Percentiles rank a stretch among this genome's conserved stretches.
Conservation (phyloP, 2,329 filamentous ascomycete genomes). For the Aspergillus sp. region DNA sequence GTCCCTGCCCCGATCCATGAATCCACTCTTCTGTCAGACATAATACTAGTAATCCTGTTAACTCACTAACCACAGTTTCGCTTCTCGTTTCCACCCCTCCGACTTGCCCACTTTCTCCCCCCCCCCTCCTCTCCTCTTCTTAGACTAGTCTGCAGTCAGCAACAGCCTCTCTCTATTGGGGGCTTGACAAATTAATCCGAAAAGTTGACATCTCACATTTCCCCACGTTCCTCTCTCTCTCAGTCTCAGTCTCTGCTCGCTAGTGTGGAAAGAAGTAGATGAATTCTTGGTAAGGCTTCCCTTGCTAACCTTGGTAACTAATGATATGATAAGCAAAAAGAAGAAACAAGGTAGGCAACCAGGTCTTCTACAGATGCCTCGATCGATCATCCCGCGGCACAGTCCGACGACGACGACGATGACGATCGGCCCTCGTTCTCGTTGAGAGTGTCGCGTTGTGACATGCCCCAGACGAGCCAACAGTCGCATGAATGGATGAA, state of each 20-base stretch:
- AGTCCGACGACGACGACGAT: conserved; percentile 1
- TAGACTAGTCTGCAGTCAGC: background rate
- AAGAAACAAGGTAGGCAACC: background rate
- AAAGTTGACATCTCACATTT: conserved; percentile 19
- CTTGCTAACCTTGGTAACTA: background rate
- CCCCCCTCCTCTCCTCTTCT: background rate
- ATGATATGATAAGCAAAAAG: background rate
- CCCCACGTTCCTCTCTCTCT: conserved; percentile 4
- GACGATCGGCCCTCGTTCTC: conserved; percentile 4
- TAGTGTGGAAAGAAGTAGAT: background rate
- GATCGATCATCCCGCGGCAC: conserved; percentile 10
- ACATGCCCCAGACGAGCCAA: conserved; percentile 2
- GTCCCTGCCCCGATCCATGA: conserved; percentile 18
- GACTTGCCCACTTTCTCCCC: background rate
- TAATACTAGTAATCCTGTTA: background rate
- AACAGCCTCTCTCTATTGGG: background rate
- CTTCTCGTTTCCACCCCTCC: too few relatives aligned
- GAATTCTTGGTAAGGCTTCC: background rate
- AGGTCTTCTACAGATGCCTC: conserved; percentile 5
- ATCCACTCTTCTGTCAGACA: conserved; percentile 18
- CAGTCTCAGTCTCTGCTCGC: background rate
- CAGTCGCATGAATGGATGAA: background rate
- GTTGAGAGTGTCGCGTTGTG: conserved; percentile 5
- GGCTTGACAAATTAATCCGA: conserved; percentile 6
- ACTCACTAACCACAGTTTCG: background rate